These are phyloP conservation scores for Friedmanniomyces endolithicus DNA, from an alignment of 495 filamentous ascomycete genomes.

Conservation along the genomic window DNA sequence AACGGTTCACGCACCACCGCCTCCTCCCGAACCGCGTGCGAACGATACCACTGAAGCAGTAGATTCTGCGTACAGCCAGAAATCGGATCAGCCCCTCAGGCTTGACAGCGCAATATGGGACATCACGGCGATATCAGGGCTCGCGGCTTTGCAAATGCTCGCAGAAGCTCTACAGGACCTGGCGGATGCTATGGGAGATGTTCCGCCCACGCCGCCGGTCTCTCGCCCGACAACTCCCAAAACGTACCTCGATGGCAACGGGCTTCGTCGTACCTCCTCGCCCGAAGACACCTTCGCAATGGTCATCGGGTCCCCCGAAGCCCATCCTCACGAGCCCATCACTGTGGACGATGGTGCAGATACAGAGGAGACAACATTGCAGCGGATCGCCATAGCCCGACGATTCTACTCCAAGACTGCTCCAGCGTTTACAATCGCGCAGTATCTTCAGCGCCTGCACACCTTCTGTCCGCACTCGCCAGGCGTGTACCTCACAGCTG, in stretches of 20 bases:
- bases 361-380: slow-evolving; percentile 50
- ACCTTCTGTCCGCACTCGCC: slow-evolving; percentile 91
- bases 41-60: neutral
- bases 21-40: slow-evolving; percentile 4
- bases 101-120: slow-evolving; percentile 32
- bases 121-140: slow-evolving; percentile 59
- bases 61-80: neutral
- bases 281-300: slow-evolving; percentile 32
- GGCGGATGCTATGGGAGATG: slow-evolving; percentile 55
- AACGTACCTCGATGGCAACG: neutral
- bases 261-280: slow-evolving; percentile 26
- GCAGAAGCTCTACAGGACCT: slow-evolving; percentile 60
- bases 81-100: slow-evolving; percentile 7
- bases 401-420: slow-evolving; percentile 85
- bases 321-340: slow-evolving; percentile 30
- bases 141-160: slow-evolving; percentile 68
- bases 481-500: slow-evolving; percentile 84
- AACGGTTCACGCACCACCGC: slow-evolving; percentile 1
- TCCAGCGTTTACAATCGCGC: slow-evolving; percentile 65
- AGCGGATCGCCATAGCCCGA: slow-evolving; percentile 68
- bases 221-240: slow-evolving; percentile 46
- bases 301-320: slow-evolving; percentile 32
- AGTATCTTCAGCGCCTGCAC: slow-evolving; percentile 80
- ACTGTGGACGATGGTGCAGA: slow-evolving; percentile 42
- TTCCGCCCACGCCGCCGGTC: slow-evolving; percentile 60